Evolutionary conservation across 768 basidiomycete genomes (phyloP).

Genomic region (Mycena epipterygia): DNA sequence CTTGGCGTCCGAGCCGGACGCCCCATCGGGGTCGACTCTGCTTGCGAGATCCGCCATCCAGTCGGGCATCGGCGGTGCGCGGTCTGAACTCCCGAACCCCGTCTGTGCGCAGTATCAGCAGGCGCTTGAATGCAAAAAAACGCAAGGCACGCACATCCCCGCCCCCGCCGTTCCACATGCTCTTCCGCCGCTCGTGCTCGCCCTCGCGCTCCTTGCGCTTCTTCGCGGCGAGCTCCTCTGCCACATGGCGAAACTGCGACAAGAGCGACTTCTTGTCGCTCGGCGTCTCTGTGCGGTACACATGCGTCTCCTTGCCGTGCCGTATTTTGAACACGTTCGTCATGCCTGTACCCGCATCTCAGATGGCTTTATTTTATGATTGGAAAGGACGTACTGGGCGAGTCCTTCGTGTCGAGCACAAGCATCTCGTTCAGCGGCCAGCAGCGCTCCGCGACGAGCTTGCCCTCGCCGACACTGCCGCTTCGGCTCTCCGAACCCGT

Average conservation of each 20-base stretch:
- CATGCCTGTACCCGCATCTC: conserved; percentile 54
- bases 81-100: conserved; percentile 16
- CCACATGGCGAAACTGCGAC: conserved; percentile 89
- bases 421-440: conserved; percentile 96
- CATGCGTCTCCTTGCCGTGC: conserved; percentile 93
- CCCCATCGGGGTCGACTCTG: conserved; percentile 63
- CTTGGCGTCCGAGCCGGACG: conserved; percentile 66
- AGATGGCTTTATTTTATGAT: not conserved
- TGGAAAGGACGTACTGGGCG: conserved; percentile 63
- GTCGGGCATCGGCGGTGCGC: conserved; percentile 75
- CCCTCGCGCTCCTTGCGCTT: conserved; percentile 95
- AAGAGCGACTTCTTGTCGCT: conserved; percentile 91
- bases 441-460: conserved; percentile 93
- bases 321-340: conserved; percentile 98
- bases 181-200: conserved; percentile 90
- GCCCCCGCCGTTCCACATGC: conserved; percentile 67
- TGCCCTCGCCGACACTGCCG: conserved; percentile 70
- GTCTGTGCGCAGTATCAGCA: not conserved
- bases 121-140: not conserved
- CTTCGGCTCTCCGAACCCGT: conserved; percentile 54
- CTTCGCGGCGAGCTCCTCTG: conserved; percentile 91
- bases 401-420: conserved; percentile 96
- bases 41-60: conserved; percentile 81
- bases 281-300: conserved; percentile 87
- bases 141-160: conserved; percentile 51